Conservation (phyloP, 495 filamentous ascomycete species). For the Neurospora terricola region DNA sequence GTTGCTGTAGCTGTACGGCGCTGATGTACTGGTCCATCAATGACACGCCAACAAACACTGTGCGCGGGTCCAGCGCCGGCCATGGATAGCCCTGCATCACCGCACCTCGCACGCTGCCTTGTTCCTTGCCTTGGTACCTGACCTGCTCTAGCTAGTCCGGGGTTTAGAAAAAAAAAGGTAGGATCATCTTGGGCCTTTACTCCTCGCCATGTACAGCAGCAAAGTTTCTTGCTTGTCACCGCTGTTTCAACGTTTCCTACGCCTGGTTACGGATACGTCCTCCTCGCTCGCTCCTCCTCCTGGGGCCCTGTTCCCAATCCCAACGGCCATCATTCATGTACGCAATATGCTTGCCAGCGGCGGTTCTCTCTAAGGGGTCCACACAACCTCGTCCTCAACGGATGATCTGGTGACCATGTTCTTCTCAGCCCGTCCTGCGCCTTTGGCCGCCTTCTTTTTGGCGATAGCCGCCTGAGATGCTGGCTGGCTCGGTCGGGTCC, state of each 20-base stretch:
- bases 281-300: not conserved
- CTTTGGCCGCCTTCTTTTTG: slow-evolving; percentile 11
- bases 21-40: not conserved
- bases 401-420: slow-evolving; percentile 27
- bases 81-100: not conserved
- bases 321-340: not conserved
- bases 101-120: not conserved
- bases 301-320: not conserved
- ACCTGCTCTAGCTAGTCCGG: not conserved
- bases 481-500: not conserved
- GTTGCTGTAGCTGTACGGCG: not conserved
- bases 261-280: not conserved
- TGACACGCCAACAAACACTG: not conserved
- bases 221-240: not conserved
- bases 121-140: not conserved
- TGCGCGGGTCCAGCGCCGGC: not conserved
- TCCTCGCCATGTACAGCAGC: not conserved
- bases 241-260: not conserved
- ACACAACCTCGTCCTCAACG: slow-evolving; percentile 21
- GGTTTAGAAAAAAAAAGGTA: not conserved
- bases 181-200: not conserved
- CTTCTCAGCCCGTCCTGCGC: slow-evolving; percentile 21
- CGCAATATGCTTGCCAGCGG: not conserved
- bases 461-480: not conserved
- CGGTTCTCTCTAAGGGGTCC: slow-evolving; percentile 13